Conservation (phyloP, 352 stramenopile genomes). For the Peronospora belbahrii region DNA sequence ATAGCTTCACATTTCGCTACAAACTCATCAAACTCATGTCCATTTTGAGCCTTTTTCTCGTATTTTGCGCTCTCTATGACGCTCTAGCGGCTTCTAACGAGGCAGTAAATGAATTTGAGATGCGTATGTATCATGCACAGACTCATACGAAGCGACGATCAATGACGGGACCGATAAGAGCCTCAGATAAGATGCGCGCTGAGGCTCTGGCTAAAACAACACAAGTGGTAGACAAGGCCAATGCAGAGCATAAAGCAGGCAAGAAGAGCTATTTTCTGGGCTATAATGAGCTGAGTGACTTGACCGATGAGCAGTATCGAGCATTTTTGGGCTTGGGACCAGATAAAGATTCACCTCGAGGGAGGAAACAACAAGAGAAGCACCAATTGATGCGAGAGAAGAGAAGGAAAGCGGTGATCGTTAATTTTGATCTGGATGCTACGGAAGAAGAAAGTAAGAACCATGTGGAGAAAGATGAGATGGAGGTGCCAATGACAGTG, state of each 20-base stretch:
- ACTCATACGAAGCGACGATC: conserved; percentile 16
- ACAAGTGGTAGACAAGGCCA: conserved; percentile 37
- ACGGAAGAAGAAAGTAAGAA: too few species aligned
- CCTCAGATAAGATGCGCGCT: conserved; percentile 33
- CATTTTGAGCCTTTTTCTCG: conserved; percentile 3
- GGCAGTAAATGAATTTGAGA: conserved; percentile 17
- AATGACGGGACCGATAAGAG: conserved; percentile 35
- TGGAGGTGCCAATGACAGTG: conserved; percentile 37
- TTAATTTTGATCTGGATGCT: neutral
- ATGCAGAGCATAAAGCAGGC: conserved; percentile 34
- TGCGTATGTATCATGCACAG: conserved; percentile 20
- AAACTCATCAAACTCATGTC: conserved; percentile 10
- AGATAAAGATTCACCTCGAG: conserved; percentile 17
- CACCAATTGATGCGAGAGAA: conserved; percentile 7
- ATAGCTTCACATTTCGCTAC: neutral
- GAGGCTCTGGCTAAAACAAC: conserved; percentile 37
- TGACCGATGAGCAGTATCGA: conserved; percentile 58
- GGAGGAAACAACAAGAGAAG: conserved; percentile 7
- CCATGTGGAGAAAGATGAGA: conserved; percentile 11
- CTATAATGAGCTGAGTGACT: conserved; percentile 62
- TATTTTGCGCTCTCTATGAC: conserved; percentile 3
- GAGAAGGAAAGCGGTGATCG: conserved; percentile 4
- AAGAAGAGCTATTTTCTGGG: conserved; percentile 42
- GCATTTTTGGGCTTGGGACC: conserved; percentile 45
- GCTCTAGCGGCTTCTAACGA: conserved; percentile 1